Evolutionary conservation across 2,329 filamentous ascomycete genomes (phyloP), one percentile per base, ranked within the genome.

Genomic region (Sclerotinia glacialis): DNA sequence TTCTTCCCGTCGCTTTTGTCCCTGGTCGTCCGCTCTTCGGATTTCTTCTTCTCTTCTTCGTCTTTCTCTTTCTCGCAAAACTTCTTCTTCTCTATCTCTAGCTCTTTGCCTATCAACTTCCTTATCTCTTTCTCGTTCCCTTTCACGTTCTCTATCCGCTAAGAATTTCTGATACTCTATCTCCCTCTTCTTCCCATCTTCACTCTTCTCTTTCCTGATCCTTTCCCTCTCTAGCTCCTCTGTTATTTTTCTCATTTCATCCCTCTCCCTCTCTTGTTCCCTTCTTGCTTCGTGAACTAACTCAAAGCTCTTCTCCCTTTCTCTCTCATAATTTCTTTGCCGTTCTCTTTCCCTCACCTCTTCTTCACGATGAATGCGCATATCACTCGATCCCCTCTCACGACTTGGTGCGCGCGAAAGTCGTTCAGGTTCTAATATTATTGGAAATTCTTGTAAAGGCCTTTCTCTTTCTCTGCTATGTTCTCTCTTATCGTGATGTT

Each of bases 161-260:
- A 37, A 26, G 18, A 26, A 49, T 8, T 50, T 26, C 44, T 49
- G 23, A 49, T 49, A 50, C 31, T 61, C 58, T 0, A 16, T 5
- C 7, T 61, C 58, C 14, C 4, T 58, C 3, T 47, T 60, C 40
- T 37, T 60, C 18, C 60, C 63, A 7, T 50, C 63, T 21, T 52
- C 63, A 12, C 12, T 58, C 34, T 50, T 52, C n/a, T 23, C 54
- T 34, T 56, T 59, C 26, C n/a, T 52, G 1, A 60, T 26, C 8
- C 54, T 65, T 16, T 65, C 63, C 54, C n/a, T 65, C 53, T 65
- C 63, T 26, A 46, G 12, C 7, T 65, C 63, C 26, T 42, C 46
- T 16, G 9, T 34, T 5, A 23, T 50, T 34, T 52, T 59, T 3
- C 34, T 52, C 23, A 26, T 31, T 2, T 31, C 34, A 11, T 52